Percentiles rank a stretch among this genome's conserved stretches.
These are phyloP conservation scores for Lipomyces kockii DNA, from an alignment of 805 yeast species.

Conservation along the genomic window DNA sequence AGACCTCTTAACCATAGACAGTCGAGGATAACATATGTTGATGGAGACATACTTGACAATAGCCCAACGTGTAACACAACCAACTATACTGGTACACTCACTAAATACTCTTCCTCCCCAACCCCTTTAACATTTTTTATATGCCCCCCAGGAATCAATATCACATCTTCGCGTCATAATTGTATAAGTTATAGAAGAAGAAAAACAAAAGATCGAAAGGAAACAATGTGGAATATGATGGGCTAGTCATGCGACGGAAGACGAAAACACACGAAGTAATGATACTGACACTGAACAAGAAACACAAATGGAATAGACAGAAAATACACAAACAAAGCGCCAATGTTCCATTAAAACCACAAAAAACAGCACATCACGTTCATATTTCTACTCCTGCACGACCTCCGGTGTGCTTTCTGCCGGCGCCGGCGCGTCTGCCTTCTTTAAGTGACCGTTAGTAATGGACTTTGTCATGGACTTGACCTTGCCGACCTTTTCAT, in stretches of 20 bases:
- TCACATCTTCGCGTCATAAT: constrained; percentile 2
- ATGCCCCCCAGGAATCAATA: constrained; percentile 3
- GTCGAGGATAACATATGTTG: constrained; percentile 1
- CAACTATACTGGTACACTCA: constrained; percentile 3
- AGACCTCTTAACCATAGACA: background rate
- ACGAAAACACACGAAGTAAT: background rate
- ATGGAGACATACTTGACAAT: constrained; percentile 1
- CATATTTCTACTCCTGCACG: background rate
- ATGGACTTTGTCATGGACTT: constrained; percentile 19
- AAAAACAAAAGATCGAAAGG: background rate
- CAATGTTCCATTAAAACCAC: constrained; percentile 2
- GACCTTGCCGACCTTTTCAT: constrained; percentile 16
- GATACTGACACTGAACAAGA: constrained; percentile 3
- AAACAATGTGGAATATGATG: constrained; percentile 3
- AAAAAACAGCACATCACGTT: background rate
- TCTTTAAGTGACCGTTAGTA: constrained; percentile 7
- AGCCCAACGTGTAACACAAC: constrained; percentile 2
- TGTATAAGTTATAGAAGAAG: background rate
- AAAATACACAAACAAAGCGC: background rate
- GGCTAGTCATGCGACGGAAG: constrained; percentile 2
- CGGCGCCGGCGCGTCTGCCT: constrained; percentile 1
- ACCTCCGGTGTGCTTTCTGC: constrained; percentile 5
- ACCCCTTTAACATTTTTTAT: background rate
- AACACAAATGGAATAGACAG: background rate
- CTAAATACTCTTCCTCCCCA: background rate